Conservation (phyloP, 768 basidiomycete species). For the Pisolithus orientalis region DNA sequence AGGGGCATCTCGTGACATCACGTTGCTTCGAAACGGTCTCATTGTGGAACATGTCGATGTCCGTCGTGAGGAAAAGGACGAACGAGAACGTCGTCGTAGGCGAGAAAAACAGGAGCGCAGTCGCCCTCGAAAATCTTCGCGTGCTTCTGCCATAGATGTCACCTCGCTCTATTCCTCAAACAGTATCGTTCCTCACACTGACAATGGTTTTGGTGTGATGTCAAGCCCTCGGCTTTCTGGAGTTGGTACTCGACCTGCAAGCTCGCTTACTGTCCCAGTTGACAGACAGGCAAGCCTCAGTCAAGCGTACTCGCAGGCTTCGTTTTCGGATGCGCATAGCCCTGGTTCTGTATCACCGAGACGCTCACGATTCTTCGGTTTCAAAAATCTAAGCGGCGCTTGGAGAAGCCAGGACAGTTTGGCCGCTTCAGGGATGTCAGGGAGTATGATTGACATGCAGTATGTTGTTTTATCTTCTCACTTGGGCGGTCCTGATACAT, state of each 20-base stretch:
- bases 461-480: conserved; percentile 37
- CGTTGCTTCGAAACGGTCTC: conserved; percentile 82
- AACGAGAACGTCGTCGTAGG: conserved; percentile 59
- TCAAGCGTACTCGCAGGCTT: conserved; percentile 68
- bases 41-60: conserved; percentile 86
- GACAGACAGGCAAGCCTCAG: conserved; percentile 55
- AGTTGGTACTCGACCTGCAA: conserved; percentile 51
- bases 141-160: conserved; percentile 64
- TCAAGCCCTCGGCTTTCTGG: conserved; percentile 60
- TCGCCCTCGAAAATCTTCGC: conserved; percentile 65
- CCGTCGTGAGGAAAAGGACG: conserved; percentile 71
- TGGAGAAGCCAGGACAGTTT: conserved; percentile 81
- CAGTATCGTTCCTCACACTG: conserved; percentile 48
- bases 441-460: conserved; percentile 94
- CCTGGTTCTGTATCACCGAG: conserved; percentile 61
- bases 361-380: conserved; percentile 72
- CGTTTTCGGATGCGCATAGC: conserved; percentile 77
- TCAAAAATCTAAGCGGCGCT: conserved; percentile 61
- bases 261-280: conserved; percentile 52
- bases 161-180: conserved; percentile 67
- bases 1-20: conserved; percentile 63
- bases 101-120: conserved; percentile 57
- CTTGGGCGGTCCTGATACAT: conserved; percentile 3
- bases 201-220: conserved; percentile 49
- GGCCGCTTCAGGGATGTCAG: conserved; percentile 73